phyloP scores from a whole-genome alignment of 257 asterid genomes.

The Solanum corneliomulleri region DNA sequence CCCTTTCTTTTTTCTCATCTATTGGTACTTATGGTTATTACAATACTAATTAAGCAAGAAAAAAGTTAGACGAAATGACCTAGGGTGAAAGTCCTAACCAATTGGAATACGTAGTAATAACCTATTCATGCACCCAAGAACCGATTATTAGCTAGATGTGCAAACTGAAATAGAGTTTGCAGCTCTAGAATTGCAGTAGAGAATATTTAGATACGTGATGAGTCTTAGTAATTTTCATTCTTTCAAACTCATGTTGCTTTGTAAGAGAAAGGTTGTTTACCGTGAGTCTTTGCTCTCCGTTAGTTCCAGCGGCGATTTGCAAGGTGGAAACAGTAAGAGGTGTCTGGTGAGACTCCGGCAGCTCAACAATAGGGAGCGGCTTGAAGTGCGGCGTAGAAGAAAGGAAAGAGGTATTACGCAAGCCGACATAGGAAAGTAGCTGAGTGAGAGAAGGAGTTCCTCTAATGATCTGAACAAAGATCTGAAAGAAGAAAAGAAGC shows the following conservation, averaged over 20 bases:
- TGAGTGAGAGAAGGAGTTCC: constrained; percentile 74
- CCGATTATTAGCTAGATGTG: background rate
- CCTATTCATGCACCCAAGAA: background rate
- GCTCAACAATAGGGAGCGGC: constrained; percentile 71
- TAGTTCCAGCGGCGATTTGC: background rate
- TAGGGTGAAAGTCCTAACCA: background rate
- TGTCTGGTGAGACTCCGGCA: constrained; percentile 25
- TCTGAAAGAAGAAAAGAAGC: constrained; percentile 76
- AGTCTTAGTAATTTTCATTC: background rate
- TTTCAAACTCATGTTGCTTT: background rate
- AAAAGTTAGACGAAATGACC: background rate
- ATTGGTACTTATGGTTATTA: background rate
- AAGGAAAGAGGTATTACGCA: constrained; percentile 40
- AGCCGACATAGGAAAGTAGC: constrained; percentile 54
- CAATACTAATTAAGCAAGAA: background rate
- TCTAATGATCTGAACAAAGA: constrained; percentile 87
- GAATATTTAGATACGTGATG: background rate
- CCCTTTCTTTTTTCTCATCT: background rate
- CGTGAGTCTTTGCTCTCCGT: constrained; percentile 17
- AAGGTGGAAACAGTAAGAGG: constrained; percentile 3
- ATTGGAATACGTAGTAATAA: background rate
- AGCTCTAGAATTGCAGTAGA: background rate
- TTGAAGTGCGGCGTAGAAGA: constrained; percentile 40
- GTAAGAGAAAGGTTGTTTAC: constrained; percentile 3
- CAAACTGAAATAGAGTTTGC: background rate